Percentiles rank a stretch among this genome's conserved stretches.
phyloP scores from a whole-genome alignment of 1,139 yeast genomes.

The Waltiozyma solani region DNA sequence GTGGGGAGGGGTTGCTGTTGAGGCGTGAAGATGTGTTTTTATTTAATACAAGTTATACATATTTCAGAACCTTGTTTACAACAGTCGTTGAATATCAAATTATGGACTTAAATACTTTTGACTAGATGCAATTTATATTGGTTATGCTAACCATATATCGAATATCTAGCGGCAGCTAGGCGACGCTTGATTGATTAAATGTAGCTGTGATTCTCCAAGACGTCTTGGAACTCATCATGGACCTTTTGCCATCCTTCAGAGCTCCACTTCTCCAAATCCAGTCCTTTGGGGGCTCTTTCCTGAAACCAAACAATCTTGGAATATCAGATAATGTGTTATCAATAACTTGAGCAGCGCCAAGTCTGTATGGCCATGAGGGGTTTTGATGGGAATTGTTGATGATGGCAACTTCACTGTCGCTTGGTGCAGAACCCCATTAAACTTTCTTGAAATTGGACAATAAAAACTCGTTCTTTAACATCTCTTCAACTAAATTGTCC shows the following conservation, averaged over 20 bases:
- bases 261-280: slow-evolving; percentile 22
- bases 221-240: slow-evolving; percentile 32
- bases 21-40: not conserved
- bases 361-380: not conserved
- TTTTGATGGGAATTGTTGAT: not conserved
- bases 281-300: slow-evolving; percentile 10
- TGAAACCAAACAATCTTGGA: slow-evolving; percentile 6
- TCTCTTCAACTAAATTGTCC: slow-evolving; percentile 5
- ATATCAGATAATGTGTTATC: not conserved
- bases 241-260: slow-evolving; percentile 25
- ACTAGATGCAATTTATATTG: no score
- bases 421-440: not conserved
- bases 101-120: no score
- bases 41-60: not conserved
- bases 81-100: not conserved
- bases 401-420: not conserved
- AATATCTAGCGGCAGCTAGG: no score
- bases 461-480: slow-evolving; percentile 10
- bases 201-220: slow-evolving; percentile 11
- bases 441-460: slow-evolving; percentile 11
- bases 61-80: not conserved
- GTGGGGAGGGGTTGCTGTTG: not conserved
- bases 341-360: not conserved
- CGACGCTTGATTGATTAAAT: no score
- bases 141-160: no score